Conservation (phyloP, 2,329 filamentous ascomycete genomes). For the Gaeumannomyces tritici region DNA sequence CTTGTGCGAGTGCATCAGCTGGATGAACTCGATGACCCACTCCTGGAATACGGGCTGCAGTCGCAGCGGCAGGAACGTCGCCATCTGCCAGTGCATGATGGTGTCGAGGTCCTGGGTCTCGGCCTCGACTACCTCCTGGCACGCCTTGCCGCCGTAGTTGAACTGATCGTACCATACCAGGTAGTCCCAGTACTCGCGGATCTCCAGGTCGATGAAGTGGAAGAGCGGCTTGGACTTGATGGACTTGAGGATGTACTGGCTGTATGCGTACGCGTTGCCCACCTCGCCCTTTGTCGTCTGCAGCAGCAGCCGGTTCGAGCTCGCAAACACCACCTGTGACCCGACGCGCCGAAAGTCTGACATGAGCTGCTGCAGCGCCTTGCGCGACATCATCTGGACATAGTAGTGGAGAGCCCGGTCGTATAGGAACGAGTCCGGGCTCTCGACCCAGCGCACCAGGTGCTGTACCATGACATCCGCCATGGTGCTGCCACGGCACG, state of each 20-base stretch:
- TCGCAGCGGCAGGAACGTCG: constrained; percentile 71
- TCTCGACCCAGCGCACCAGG: constrained; percentile 94
- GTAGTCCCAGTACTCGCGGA: constrained; percentile 99
- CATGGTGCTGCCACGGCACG: constrained; percentile 82
- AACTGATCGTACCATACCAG: constrained; percentile 98
- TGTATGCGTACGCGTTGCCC: constrained; percentile 92
- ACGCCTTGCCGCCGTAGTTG: constrained; percentile 95
- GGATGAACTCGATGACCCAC: constrained; percentile 90
- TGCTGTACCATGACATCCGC: constrained; percentile 97
- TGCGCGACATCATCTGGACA: constrained; percentile 96
- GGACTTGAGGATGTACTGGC: constrained; percentile 94
- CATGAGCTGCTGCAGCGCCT: constrained; percentile 95
- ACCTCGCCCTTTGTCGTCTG: constrained; percentile 97
- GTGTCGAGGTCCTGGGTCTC: constrained; percentile 64
- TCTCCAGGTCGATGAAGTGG: constrained; percentile 92
- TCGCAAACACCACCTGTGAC: constrained; percentile 92
- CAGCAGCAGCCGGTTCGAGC: constrained; percentile 75
- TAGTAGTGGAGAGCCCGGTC: constrained; percentile 93
- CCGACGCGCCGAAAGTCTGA: constrained; percentile 91
- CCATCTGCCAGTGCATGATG: constrained; percentile 98
- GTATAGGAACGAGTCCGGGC: constrained; percentile 86
- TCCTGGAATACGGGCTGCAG: constrained; percentile 81
- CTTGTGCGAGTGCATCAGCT: constrained; percentile 86
- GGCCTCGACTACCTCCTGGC: constrained; percentile 65
- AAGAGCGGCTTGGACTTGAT: constrained; percentile 94